phyloP scores from a whole-genome alignment of 1,284 basidiomycete genomes.

The Agaricales sp. region DNA sequence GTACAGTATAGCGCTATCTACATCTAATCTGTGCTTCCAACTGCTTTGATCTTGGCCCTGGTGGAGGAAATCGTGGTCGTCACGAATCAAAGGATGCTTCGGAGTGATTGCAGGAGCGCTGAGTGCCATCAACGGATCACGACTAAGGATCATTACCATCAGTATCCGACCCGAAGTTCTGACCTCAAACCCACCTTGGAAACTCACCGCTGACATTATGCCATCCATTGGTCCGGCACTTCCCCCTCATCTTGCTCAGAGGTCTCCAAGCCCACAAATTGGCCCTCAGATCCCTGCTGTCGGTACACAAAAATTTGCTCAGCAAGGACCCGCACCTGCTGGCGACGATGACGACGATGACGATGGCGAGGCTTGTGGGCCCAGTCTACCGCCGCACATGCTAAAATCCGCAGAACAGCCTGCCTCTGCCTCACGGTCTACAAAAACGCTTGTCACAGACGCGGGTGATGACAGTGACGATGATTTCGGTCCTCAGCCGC shows the following conservation, averaged over 20 bases:
- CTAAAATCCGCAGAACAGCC: slow-evolving; percentile 27
- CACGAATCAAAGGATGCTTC: too few relatives aligned
- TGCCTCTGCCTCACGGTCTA: slow-evolving; percentile 20
- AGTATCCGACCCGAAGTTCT: too few relatives aligned
- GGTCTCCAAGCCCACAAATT: slow-evolving; percentile 13
- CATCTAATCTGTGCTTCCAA: too few relatives aligned
- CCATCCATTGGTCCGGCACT: slow-evolving; percentile 39
- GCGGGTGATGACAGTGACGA: slow-evolving; percentile 57
- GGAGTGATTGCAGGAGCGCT: too few relatives aligned
- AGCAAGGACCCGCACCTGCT: slow-evolving; percentile 12
- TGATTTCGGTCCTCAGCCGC: slow-evolving; percentile 69
- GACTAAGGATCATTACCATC: too few relatives aligned
- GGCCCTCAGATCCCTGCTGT: slow-evolving; percentile 24
- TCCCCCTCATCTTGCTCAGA: slow-evolving; percentile 27
- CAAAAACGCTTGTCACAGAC: slow-evolving; percentile 17
- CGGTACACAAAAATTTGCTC: slow-evolving; percentile 12
- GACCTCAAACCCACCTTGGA: too few relatives aligned
- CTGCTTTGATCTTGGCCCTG: too few relatives aligned
- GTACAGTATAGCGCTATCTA: too few relatives aligned
- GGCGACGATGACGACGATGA: slow-evolving; percentile 29
- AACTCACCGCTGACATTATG: not conserved
- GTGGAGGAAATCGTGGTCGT: too few relatives aligned
- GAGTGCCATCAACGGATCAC: too few relatives aligned
- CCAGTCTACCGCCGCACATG: slow-evolving; percentile 56
- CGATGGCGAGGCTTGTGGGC: slow-evolving; percentile 51